Evolutionary conservation across 2,329 filamentous ascomycete species (phyloP), one percentile per base, ranked within the genome.

Genomic region (Cytospora piceicola): DNA sequence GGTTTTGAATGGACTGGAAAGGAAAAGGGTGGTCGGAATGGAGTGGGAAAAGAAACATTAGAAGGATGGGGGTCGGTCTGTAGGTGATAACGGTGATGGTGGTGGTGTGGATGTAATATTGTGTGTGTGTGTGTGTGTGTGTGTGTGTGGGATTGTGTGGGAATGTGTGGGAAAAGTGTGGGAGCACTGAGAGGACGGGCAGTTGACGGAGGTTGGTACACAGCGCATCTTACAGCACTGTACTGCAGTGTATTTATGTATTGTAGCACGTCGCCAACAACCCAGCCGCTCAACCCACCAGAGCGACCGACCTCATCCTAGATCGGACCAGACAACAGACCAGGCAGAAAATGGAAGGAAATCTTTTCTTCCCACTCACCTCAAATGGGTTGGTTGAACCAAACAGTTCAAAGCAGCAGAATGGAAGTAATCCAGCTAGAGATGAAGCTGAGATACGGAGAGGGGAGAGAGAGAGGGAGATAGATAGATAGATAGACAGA

Each of bases 1-100:
- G 53, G 66, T 56, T 68, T 66, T 68, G 66, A 59, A 66, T 63
- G 58, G 61, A 51, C 20, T 55, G 59, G 66, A 63, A 66, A 65
- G 63, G 61, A 29, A 57, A 46, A 24, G 53, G 30, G 39, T 54
- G 61, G 53, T 57, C 32, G 61, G 39, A 36, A 51, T 49, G 39
- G 30, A 24, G 60, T 17, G 12, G 30, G 30, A 54, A 22, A 29
- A n/a, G 30, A 22, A 22, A 34, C 34, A 54, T 46, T 24, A 54
- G 32, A 27, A 7, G 24, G 32, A 27, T 62, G 52, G 24, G 51
- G 24, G 51, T 62, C 27, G 51, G 34, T 55, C 32, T n/a, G 9
- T 46, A 3, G 42, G 42, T 46, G 39, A 42, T 42, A 14, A 46
- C n/a, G 42, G n/a, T 46, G 39, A 42, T 42, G 39, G 42, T 46